Evolutionary conservation across 768 basidiomycete species (phyloP).

Genomic region (Boletus vinaceobasis): DNA sequence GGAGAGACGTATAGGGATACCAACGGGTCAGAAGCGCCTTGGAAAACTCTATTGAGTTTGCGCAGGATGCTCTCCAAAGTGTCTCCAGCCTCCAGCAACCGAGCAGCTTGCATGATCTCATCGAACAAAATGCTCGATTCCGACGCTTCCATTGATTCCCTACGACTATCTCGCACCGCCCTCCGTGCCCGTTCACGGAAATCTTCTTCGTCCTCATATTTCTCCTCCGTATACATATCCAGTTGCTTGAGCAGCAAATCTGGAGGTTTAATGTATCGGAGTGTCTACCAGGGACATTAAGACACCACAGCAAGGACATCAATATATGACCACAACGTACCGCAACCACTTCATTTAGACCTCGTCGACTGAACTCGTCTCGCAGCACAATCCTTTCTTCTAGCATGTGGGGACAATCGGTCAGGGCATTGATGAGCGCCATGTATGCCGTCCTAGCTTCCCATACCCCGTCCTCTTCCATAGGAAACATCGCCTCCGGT

Average conservation of each 20-base stretch:
- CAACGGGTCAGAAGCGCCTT: slow-evolving; percentile 58
- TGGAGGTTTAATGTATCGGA: slow-evolving; percentile 74
- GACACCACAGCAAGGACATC: not conserved
- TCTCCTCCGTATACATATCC: slow-evolving; percentile 81
- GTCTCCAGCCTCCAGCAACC: slow-evolving; percentile 34
- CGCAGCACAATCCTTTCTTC: slow-evolving; percentile 77
- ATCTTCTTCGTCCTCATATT: slow-evolving; percentile 87
- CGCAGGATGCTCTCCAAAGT: slow-evolving; percentile 57
- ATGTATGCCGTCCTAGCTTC: slow-evolving; percentile 75
- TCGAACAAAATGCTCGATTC: slow-evolving; percentile 56
- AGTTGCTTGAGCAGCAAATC: slow-evolving; percentile 77
- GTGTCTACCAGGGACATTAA: slow-evolving; percentile 43
- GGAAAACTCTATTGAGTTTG: slow-evolving; percentile 53
- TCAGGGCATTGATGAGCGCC: slow-evolving; percentile 76
- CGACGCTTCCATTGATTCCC: slow-evolving; percentile 28
- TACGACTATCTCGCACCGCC: slow-evolving; percentile 27
- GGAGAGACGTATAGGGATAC: slow-evolving; percentile 24
- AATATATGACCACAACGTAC: slow-evolving; percentile 44
- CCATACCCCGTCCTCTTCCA: slow-evolving; percentile 72
- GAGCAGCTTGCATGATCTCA: slow-evolving; percentile 58
- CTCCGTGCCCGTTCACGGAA: slow-evolving; percentile 62
- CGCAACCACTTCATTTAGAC: slow-evolving; percentile 78
- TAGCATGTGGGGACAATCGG: slow-evolving; percentile 68
- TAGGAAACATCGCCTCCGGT: slow-evolving; percentile 34
- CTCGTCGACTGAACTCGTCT: slow-evolving; percentile 79